Base-by-base conservation (phyloP, 768 basidiomycete genomes). In the Pluteus cervinus region DNA sequence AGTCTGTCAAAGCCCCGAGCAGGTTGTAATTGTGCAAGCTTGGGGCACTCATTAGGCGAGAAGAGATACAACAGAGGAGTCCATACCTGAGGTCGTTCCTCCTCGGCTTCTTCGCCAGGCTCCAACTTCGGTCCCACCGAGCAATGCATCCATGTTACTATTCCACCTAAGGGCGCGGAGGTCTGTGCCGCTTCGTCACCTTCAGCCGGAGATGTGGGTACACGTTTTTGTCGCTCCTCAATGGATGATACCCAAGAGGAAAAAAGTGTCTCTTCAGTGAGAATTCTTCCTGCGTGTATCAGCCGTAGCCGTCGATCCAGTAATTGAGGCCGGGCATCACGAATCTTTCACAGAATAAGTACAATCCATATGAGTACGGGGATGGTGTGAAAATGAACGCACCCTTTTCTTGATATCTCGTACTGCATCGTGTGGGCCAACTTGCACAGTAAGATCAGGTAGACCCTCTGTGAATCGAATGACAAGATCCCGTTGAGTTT, bases 1-100 rank as follows among this genome's bases (percentile, higher is more conserved):
- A 99, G 70, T 7, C 91, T 73, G 58, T 99, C 94, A 50, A 99
- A 97, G 0, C 94, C 94, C 46, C 91, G 71, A 20, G 85, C 63
- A 8, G 88, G 87, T 25, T 77, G 78, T 17, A 89, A 70, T 57
- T 90, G 86, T 1, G 76, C 69, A 22, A n/a, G 74, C 71, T 81
- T 92, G 44, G 22, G 16, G 17, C 36, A 31, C 25, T 22, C 16
- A 39, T 26, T 42, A 23, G 29, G n/a, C 7, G 7, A 17, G 28
- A 3, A 4, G 5, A 28, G 15, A 28, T 24, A 30, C 15, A 12
- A 41, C 35, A 11, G 28, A 33, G 33, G 17, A 26, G 16, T 28
- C 40, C 62, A 15, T 42, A 81, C 86, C 71, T 85, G 82, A 5
- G 59, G 57, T 24, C 58, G 66, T 9, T 58, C 67, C 37, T 77